A percentile compares a stretch with the other conserved stretches of the same genome.
These are phyloP conservation scores for Eucalyptus coolabah DNA, from an alignment of 345 rosid genomes.

Conservation along the genomic window DNA sequence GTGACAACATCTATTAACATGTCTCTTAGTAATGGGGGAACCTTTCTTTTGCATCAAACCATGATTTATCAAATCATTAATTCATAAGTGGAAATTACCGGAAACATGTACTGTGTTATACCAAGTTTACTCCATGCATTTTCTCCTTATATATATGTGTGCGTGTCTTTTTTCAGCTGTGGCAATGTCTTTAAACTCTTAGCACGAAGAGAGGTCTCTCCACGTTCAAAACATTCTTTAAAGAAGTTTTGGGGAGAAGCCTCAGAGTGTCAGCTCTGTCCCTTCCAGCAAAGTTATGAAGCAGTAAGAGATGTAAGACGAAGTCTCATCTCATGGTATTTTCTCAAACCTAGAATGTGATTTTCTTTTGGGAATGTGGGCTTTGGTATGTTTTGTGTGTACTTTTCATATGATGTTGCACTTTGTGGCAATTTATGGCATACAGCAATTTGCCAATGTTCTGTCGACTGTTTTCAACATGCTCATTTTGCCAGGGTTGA, in stretches of 20 bases:
- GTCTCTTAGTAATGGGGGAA: background rate
- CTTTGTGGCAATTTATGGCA: background rate
- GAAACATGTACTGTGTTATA: background rate
- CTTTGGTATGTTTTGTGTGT: background rate
- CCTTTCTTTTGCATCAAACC: background rate
- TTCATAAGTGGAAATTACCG: background rate
- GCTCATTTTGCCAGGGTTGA: conserved; percentile 36
- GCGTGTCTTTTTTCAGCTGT: conserved; percentile 5
- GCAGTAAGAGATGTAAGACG: conserved; percentile 42
- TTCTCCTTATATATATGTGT: background rate
- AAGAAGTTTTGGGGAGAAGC: conserved; percentile 52
- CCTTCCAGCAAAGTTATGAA: conserved; percentile 15
- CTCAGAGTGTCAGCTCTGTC: conserved; percentile 11
- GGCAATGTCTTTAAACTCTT: conserved; percentile 49
- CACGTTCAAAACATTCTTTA: conserved; percentile 36
- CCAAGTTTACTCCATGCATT: background rate
- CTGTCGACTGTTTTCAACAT: background rate
- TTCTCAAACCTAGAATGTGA: background rate
- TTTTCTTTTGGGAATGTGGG: background rate
- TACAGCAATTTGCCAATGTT: background rate
- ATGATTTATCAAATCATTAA: background rate
- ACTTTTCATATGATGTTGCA: background rate
- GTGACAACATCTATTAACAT: background rate
- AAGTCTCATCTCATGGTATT: conserved; percentile 57
- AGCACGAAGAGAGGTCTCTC: conserved; percentile 59